Evolutionary conservation across 306 rosid genomes (phyloP).

Genomic region (Oxytropis ochrocephala): DNA sequence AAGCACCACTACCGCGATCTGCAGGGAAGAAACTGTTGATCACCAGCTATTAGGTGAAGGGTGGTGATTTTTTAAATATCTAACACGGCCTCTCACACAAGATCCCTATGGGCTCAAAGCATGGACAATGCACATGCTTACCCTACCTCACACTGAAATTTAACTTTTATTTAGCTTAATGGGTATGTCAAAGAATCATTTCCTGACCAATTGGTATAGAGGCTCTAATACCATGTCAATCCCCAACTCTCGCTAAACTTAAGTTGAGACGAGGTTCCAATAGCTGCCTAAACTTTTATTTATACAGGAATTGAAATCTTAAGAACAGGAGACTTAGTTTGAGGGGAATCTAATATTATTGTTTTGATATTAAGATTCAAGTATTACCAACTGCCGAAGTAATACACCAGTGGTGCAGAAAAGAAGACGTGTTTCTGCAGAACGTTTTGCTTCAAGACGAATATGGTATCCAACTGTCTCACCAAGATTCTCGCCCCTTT

Average conservation of each 20-base stretch:
- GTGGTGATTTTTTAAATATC: neutral
- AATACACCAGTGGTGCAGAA: constrained; percentile 97
- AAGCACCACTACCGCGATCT: neutral
- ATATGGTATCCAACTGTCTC: constrained; percentile 94
- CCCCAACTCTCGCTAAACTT: neutral
- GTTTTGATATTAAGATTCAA: no score
- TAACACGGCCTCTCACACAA: neutral
- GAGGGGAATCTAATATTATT: constrained; percentile 1
- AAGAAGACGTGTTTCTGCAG: constrained; percentile 69
- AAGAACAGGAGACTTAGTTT: constrained; percentile 6
- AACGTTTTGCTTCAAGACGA: constrained; percentile 81
- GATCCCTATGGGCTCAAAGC: neutral
- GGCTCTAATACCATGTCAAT: neutral
- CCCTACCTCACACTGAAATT: neutral
- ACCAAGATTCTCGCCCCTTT: constrained; percentile 89
- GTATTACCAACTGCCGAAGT: constrained; percentile 76
- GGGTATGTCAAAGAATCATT: neutral
- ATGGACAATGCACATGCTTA: neutral
- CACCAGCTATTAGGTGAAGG: constrained; percentile 3
- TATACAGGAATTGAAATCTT: constrained; percentile 7
- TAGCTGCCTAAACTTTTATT: neutral
- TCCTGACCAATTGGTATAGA: neutral
- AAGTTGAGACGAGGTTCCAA: neutral
- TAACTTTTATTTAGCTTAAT: neutral
- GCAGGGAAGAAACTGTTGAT: neutral